Base-by-base conservation (phyloP, 148 eudicot species). In the Oxyria digyna region DNA sequence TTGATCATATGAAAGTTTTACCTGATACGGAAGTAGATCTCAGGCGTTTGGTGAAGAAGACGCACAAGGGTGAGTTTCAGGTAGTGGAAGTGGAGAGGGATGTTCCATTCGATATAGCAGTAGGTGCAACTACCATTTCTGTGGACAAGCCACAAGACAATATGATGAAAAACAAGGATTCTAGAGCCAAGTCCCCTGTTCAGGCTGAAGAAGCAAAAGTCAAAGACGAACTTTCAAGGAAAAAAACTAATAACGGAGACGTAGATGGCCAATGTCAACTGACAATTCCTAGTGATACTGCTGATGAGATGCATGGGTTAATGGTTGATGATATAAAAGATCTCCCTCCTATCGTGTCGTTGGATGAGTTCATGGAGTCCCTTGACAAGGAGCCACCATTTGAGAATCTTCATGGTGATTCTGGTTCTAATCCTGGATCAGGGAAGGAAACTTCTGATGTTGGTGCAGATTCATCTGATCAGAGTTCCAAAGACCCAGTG, bases 331-430 rank as follows among this genome's bases (percentile, higher is more conserved):
- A 94, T 75, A 75, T 85, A 57, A 85, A 81, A 75, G 97, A 94
- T 80, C 89, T 94, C 63, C 97, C 93, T 74, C 99, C 99, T 12
- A 91, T 94, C 67, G 84, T 90, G 45, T 88, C 97, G 11, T 83
- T 94, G 66, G 99, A 90, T 72, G 96, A 94, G 74, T 94, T 94
- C 33, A 88, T 94, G 97, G 93, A 94, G 73, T 91, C 96, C 63
- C 96, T 94, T 75, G 81, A 94, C 74, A 72, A 84, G 71, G 97
- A 90, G 77, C 99, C 99, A 33, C 97, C 97, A 17, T 91, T 94
- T 81, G 96, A 84, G 49, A 78, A 82, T 75, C 65, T 90, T 68
- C 74, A 82, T 8, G 83, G 38, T 69, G 97, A 83, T 72, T 76
- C 79, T 55, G 82, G 42, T 23, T 65, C 65, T 11, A 48, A 48